Evolutionary conservation across 148 eudicot genomes (phyloP), one percentile per base, ranked within the genome.

Genomic region (Cornus florida): DNA sequence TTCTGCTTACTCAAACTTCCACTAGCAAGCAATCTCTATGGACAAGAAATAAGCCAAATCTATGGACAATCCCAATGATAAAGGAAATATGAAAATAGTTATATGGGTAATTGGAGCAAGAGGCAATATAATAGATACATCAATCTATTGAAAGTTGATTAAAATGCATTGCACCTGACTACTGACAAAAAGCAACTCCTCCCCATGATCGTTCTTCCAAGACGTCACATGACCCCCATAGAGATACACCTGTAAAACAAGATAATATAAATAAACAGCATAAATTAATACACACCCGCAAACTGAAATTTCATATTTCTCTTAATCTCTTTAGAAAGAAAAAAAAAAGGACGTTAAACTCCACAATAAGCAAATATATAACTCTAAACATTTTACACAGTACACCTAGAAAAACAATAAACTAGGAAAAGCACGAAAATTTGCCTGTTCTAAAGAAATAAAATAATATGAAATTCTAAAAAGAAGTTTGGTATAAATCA

Each of bases 171-270:
- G 70, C 84, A 94, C 99, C 99, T 96, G 92, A 77, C 79, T 90
- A 79, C 99, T 96, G 70, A 96, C 85, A 78, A 92, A 94, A 74
- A 96, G 95, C 83, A 96, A 84, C 81, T 96, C 99, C 82, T 96
- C 97, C 23, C 91, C 87, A 80, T 90, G 84, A 14, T 91, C 97
- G 84, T 96, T 96, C 88, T 92, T 96, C 99, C 99, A 96, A 67
- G 99, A 96, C 67, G 97, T 92, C 78, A 96, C 95, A 10, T 96
- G 98, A 80, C 82, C 98, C 46, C 99, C 99, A 80, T 92, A 93
- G 38, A 93, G 86, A 85, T 92, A 92, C 67, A 96, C 85, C 99
- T 96, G 82, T 53, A 77, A 69, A 79, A 62, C 48, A 78, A 70
- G 56, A 73, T n/a, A 57, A 78, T 20, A 48, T 73, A 13, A 64